Evolutionary conservation across 441 rosid species (phyloP), one percentile per base, ranked within the genome.

Genomic region (Gossypium laxum): DNA sequence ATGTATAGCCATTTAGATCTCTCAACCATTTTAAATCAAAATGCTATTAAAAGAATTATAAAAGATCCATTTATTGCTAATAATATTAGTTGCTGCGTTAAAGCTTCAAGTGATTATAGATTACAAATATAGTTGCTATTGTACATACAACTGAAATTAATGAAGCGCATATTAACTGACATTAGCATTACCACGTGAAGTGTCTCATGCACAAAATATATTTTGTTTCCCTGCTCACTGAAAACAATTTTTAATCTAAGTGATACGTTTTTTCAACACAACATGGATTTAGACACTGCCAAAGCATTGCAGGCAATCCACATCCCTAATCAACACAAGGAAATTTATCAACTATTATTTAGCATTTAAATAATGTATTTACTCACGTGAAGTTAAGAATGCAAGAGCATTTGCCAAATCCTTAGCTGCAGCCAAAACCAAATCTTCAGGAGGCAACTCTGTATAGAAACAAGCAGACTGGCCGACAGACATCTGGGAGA

Each of bases 401-500:
- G 78, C 72, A 34, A 72, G 77, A 28, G 63, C 55, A 77, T 84
- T 81, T 5, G n/a, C 78, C 69, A 81, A 77, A 81, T 92, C 96
- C 52, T 77, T 60, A 59, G 87, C 81, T 38, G 81, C 86, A 54
- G 99, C 92, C 69, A 92, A 79, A 77, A 94, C 64, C 71, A 84
- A 78, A 81, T 90, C 89, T 73, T 81, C 76, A 26, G 74, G 59
- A 32, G 83, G 82, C 69, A 85, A 74, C 38, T 83, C 76, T 19
- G 79, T 70, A 64, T 28, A 77, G 79, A 87, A 83, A 77, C 72
- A 76, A 47, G 91, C 91, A 74, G 83, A 87, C 73, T 94, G 97
- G 73, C 98, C 96, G 43, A 89, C 92, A 69, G 94, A 87, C 93
- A 94, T 80, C 84, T 85, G 91, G 51, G 83, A 76, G 45, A 86